Base-by-base conservation (phyloP, 805 yeast genomes). In the Hanseniaspora mollemarum region DNA sequence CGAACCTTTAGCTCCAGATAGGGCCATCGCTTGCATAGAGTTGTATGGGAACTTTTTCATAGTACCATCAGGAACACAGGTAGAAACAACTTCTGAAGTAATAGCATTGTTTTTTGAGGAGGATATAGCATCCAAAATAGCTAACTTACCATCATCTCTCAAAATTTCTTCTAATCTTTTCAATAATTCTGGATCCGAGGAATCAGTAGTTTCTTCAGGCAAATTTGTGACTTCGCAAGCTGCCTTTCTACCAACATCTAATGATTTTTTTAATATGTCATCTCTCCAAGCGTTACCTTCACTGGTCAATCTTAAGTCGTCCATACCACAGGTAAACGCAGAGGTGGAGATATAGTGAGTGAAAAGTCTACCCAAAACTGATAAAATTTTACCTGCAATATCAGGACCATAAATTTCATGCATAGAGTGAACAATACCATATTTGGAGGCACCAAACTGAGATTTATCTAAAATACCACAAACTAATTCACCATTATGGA, bases 281-380 rank as follows among this genome's bases (percentile, higher is more conserved):
- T 70, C 69, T 73, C 99, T 80, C 90, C 94, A 81, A 54, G 73
- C 62, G 65, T 94, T 88, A 63, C 99, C 99, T 59, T 86, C 95
- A 2, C 67, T 77, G 21, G 97, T 92, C 58, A 94, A 75, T 64
- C 95, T 78, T 66, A 92, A 74, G 71, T 92, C 99, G 66, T 92
- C 99, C 98, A 92, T 94, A 76, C 99, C 98, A 80, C 99, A 92
- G 7, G 98, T 92, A 64, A 92, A 85, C 1, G 96, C 97, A 53
- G 86, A 83, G 71, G 79, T 75, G 77, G 83, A 88, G 61, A 83
- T 87, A 67, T 87, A 92, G 66, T 85, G 87, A 21, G 99, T 94
- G 70, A 94, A 90, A 51, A 92, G 73, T 61, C 98, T 77, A 56
- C 98, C 97, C 54, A 92, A 74, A n/a, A 90, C 94, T 45, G 94